Evolutionary conservation across 441 rosid genomes (phyloP), one percentile per base, ranked within the genome.

Genomic region (Corymbia calophylla): DNA sequence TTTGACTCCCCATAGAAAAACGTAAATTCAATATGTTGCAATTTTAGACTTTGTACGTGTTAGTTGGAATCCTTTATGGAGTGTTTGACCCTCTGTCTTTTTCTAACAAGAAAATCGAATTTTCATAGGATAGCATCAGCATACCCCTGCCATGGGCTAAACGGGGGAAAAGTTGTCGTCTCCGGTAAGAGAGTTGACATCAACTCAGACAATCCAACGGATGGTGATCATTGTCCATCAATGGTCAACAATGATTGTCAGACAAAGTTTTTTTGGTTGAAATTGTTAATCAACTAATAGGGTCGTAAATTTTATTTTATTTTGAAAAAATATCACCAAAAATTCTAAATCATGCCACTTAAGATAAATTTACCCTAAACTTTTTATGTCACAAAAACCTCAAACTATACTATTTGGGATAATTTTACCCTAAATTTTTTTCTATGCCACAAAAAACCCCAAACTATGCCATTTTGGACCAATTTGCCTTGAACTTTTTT

Each of bases 161-260:
- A 62, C 4, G 32, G 32, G 29, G 18, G 31, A n/a, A 27, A 27
- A 27, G 1, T 27, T 12, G 13, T 60, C 2, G 5, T 2, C 31
- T n/a, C 31, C 4, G 27, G 27, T 27, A 0, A 60, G 1, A 60
- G 3, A 2, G 13, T 60, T 60, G 18, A 62, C 68, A 62, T 62
- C 32, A 60, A 62, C 32, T 29, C 5, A 12, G 31, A 29, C 68
- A 29, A 62, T 29, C 32, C 68, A 13, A 13, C 1, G 31, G 32
- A 60, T 8, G 0, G 0, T 31, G 0, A 29, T 60, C 17, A 0
- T 60, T 27, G 68, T 60, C 68, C 32, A 53, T 27, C 31, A 29
- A 6, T 27, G 17, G 68, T 60, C 29, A 3, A 60, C 3, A n/a
- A 60, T 60, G 15, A 60, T 60, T 27, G 31, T 60, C 31, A 62